These are phyloP conservation scores for Torulaspora microellipsoides DNA, from an alignment of 805 yeast species.

Conservation along the genomic window DNA sequence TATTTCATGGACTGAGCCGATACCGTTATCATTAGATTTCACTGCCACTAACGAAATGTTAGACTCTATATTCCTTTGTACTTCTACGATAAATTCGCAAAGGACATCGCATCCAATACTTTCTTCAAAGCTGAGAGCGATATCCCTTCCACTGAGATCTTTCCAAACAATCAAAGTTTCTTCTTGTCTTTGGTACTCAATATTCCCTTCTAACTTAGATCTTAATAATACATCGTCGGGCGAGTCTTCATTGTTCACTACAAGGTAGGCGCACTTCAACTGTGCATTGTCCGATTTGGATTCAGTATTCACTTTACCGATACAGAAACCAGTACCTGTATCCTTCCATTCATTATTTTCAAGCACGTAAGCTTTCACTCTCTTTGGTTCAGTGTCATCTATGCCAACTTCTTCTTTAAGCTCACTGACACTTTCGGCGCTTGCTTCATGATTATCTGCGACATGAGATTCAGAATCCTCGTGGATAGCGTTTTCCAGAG, in stretches of 20 bases:
- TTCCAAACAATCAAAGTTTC: slow-evolving; percentile 95
- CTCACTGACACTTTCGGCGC: neutral
- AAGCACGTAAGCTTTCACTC: slow-evolving; percentile 88
- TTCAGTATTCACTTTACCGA: slow-evolving; percentile 51
- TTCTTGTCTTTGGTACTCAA: slow-evolving; percentile 88
- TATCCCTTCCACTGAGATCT: slow-evolving; percentile 62
- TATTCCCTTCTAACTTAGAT: slow-evolving; percentile 64
- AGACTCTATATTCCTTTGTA: slow-evolving; percentile 57
- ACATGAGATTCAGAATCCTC: neutral
- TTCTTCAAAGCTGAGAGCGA: slow-evolving; percentile 90
- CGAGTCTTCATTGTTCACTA: slow-evolving; percentile 69
- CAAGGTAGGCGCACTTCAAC: slow-evolving; percentile 46
- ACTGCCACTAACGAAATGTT: slow-evolving; percentile 73
- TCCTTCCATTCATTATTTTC: slow-evolving; percentile 85
- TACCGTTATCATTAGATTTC: slow-evolving; percentile 41
- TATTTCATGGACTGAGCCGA: slow-evolving; percentile 62
- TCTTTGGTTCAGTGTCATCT: slow-evolving; percentile 45
- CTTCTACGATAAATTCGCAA: slow-evolving; percentile 72
- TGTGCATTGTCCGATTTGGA: slow-evolving; percentile 17
- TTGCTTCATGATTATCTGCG: neutral
- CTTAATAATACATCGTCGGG: slow-evolving; percentile 55
- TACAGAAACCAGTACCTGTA: slow-evolving; percentile 86
- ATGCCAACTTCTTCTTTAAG: neutral
- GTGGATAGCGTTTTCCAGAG: neutral
- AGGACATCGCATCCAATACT: slow-evolving; percentile 80